Evolutionary conservation across 768 basidiomycete species (phyloP), one percentile per base, ranked within the genome.

Genomic region (Boletus reticuloceps): DNA sequence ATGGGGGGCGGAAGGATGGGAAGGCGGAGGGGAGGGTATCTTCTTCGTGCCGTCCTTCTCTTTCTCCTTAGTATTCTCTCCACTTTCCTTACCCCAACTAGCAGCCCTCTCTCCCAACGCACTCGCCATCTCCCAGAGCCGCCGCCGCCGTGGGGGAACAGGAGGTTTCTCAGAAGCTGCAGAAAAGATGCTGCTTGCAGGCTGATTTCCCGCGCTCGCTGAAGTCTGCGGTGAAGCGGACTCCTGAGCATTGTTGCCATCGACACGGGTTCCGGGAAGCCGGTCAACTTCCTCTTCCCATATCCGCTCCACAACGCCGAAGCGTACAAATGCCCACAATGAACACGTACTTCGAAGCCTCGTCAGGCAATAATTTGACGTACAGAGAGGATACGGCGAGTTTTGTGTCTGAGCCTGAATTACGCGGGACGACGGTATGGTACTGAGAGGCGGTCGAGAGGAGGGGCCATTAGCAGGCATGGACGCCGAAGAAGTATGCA

Each of bases 271-370:
- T 36, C 61, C 64, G 1, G 65, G 62, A 2, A 75, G 66, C 11
- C 76, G 74, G 4, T 69, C 60, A 7, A 81, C 63, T 53, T 87
- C 90, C 58, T 95, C 94, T 53, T 92, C 88, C 94, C 94, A 97
- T 6, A 96, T 75, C 61, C 86, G 88, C 55, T 94, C 91, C 19
- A 96, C 77, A 51, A 97, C 76, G 11, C 88, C 83, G 0, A 83
- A 85, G 22, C 92, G 82, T 48, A 96, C 85, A 64, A 91, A 96
- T 17, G 88, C 83, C 93, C 94, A 97, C 14, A 96, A 74, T 5
- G 86, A 88, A 70, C 93, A 95, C n/a, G 94, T 92, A 37, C 87
- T 79, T 13, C 94, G 83, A 19, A 97, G 76, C 9, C 94, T 82
- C 6, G 81, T 74, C 16, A 96, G 76, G 68, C 94, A 96, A 87